phyloP scores from a whole-genome alignment of 2,329 filamentous ascomycete genomes.

The Neonectria magnoliae region DNA sequence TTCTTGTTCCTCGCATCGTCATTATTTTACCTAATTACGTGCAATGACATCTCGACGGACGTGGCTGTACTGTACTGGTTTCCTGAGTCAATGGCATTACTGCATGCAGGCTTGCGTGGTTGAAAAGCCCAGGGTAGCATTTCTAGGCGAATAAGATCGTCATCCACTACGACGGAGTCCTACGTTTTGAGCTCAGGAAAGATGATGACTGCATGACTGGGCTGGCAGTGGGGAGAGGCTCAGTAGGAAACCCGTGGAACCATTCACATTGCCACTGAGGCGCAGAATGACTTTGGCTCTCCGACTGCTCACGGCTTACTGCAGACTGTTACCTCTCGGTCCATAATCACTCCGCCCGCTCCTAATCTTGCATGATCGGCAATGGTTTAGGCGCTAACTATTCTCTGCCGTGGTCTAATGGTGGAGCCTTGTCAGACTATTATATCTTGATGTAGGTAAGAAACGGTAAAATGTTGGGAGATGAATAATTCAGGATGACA shows the following conservation, averaged over 20 bases:
- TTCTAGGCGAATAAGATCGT: background rate
- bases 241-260: background rate
- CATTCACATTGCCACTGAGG: background rate
- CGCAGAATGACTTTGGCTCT: conserved; percentile 2
- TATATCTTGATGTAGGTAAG: background rate
- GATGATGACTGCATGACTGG: background rate
- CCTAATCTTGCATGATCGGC: too few species aligned
- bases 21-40: background rate
- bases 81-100: background rate
- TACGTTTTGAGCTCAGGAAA: background rate
- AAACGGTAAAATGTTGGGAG: background rate
- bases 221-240: background rate
- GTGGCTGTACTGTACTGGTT: background rate
- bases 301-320: conserved; percentile 11
- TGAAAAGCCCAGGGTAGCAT: background rate
- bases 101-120: background rate
- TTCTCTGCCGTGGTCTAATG: background rate
- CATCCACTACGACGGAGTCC: background rate
- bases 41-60: too few species aligned
- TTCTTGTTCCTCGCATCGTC: background rate
- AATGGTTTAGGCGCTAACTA: background rate
- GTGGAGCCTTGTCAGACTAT: background rate
- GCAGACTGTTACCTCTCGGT: background rate
- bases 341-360: background rate
- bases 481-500: background rate